phyloP scores from a whole-genome alignment of 139 green algal species.

The Chlamydomonas asymmetrica region DNA sequence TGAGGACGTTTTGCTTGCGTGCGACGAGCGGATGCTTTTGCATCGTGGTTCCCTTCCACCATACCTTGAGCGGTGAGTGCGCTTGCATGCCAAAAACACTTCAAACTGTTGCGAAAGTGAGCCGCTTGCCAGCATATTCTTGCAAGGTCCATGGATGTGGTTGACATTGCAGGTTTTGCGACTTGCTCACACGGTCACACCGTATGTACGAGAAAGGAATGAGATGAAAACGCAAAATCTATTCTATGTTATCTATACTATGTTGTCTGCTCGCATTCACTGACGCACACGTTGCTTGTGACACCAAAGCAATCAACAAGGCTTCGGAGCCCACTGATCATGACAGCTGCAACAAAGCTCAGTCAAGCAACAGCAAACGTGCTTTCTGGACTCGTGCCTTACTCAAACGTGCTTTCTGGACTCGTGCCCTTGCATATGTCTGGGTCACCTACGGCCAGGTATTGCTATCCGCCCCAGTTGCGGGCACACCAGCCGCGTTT shows the following conservation, averaged over 20 bases:
- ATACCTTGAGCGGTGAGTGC: conserved; percentile 53
- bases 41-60: conserved; percentile 46
- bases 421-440: no score
- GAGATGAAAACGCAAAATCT: not conserved
- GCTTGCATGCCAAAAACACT: conserved; percentile 48
- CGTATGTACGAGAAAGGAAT: not conserved
- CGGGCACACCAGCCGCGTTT: no score
- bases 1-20: conserved; percentile 29
- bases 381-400: no score
- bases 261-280: no score
- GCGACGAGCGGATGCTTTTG: conserved; percentile 46
- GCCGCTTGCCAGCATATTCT: not conserved
- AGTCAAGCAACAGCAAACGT: no score
- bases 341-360: no score
- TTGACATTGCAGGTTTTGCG: not conserved
- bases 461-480: no score
- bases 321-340: no score
- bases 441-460: no score
- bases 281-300: no score
- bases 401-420: no score
- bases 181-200: not conserved
- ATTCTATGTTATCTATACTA: not conserved
- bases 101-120: not conserved
- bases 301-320: no score
- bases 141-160: not conserved